Base-by-base conservation (phyloP, 805 yeast species). In the Starmerella cellae region DNA sequence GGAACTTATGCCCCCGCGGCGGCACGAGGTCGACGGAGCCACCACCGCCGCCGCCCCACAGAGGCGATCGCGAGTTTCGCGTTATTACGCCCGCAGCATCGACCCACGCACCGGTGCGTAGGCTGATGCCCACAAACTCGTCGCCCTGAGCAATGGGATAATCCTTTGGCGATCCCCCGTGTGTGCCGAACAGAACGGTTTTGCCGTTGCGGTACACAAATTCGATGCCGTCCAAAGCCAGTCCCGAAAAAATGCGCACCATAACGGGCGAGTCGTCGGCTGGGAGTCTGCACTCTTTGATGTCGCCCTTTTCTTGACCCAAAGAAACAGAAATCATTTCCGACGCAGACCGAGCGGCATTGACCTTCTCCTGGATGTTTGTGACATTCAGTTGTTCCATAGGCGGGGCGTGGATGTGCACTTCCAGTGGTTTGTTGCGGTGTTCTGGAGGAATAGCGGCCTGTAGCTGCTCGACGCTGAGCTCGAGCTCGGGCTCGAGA, bases 91-190 rank as follows among this genome's bases (percentile, higher is more conserved):
- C 91, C 19, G 83, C 64, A 1, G 79, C 95, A 65, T 91, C 97
- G 4, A 91, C 66, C 96, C 97, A 91, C 1, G 69, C 75, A 10
- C 97, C 97, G 33, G 75, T 67, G 49, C 94, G 68, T 36, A 84
- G 62, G 34, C 70, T 67, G 42, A 87, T 63, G 21, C 78, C 79
- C 3, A 66, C 58, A 6, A 88, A 63, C 9, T 50, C 45, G 56
- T 88, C 95, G 37, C 75, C 82, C 0, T 58, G 58, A 3, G 64
- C 63, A n/a, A 85, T 53, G 1, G 55, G 57, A 44, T 79, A 70
- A 47, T 67, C 77, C 44, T 72, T 51, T n/a, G 62, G 61, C 5
- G 48, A 37, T 13, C 69, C 70, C 3, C 66, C 68, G 11, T 53
- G 49, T 20, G 56, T 59, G 24, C 70, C 70, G 36, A 61, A 58